Conservation (phyloP, 73 alveolate species). For the Paramecium bursaria region DNA sequence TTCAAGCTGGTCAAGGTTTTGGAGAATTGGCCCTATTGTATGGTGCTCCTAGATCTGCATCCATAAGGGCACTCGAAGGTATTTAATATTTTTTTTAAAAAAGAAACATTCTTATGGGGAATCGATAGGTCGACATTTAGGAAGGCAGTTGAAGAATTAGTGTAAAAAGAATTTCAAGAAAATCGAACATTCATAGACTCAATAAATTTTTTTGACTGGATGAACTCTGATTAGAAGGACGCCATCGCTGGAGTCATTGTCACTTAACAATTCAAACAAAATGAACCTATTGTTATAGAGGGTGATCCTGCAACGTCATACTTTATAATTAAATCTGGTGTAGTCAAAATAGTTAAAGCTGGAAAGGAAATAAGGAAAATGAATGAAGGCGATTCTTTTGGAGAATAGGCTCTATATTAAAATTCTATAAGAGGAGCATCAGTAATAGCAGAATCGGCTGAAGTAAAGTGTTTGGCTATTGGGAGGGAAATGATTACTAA, state of each 20-base stretch:
- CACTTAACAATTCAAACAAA: constrained; percentile 62
- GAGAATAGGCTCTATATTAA: constrained; percentile 72
- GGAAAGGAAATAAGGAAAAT: constrained; percentile 72
- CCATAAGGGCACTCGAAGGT: constrained; percentile 68
- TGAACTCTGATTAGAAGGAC: constrained; percentile 71
- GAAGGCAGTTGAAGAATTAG: constrained; percentile 71
- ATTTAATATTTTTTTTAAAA: neutral
- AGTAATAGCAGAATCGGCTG: constrained; percentile 67
- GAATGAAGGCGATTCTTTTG: constrained; percentile 73
- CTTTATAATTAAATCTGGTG: constrained; percentile 69
- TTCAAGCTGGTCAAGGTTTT: constrained; percentile 73
- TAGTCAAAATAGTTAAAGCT: constrained; percentile 60
- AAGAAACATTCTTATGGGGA: constrained; percentile 67
- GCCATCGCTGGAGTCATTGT: constrained; percentile 49
- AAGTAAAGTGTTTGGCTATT: constrained; percentile 66
- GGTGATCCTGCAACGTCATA: constrained; percentile 73
- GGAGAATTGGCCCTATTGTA: constrained; percentile 82
- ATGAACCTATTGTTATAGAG: constrained; percentile 69
- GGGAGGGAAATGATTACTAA: constrained; percentile 70
- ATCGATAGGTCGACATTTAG: constrained; percentile 73
- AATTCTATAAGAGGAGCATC: constrained; percentile 73
- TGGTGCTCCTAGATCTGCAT: constrained; percentile 77
- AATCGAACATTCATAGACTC: constrained; percentile 71
- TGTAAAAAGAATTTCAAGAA: constrained; percentile 67
- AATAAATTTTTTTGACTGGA: constrained; percentile 68